Conservation (phyloP, 176 grass and related monocot species). For the Carex kokanica region DNA sequence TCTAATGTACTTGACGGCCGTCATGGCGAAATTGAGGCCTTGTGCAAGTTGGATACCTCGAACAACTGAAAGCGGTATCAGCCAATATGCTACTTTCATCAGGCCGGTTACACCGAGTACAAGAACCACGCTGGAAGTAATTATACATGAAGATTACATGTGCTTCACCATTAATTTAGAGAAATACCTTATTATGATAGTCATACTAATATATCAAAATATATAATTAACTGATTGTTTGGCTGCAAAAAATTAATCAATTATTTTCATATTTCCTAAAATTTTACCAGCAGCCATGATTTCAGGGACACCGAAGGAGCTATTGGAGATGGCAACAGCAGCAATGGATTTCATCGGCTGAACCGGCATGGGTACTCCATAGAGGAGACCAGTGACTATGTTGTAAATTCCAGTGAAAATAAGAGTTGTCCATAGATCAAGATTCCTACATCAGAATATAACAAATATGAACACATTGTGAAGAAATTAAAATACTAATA, state of each 20-base stretch:
- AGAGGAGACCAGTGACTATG: slow-evolving; percentile 42
- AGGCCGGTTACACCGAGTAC: slow-evolving; percentile 68
- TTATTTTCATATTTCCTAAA: not conserved
- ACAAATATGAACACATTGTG: not conserved
- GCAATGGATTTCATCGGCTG: slow-evolving; percentile 43
- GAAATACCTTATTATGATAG: not conserved
- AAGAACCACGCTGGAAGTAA: no score
- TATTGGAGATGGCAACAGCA: slow-evolving; percentile 37
- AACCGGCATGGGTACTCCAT: slow-evolving; percentile 51
- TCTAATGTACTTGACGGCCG: slow-evolving; percentile 75
- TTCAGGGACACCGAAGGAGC: slow-evolving; percentile 47
- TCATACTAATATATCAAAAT: not conserved
- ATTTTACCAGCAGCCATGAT: slow-evolving; percentile 52
- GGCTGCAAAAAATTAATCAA: not conserved
- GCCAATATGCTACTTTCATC: slow-evolving; percentile 56
- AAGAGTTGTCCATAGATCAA: no score
- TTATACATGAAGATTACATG: slow-evolving; percentile 52
- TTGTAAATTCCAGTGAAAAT: slow-evolving; percentile 53
- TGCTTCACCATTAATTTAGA: no score
- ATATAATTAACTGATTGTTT: not conserved
- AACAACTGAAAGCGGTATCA: slow-evolving; percentile 80
- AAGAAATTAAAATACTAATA: no score
- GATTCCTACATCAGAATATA: no score
- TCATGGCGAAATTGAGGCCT: slow-evolving; percentile 82
- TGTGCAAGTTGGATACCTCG: slow-evolving; percentile 89